Percentiles rank a stretch among this genome's conserved stretches.
These are phyloP conservation scores for Lupinus albus DNA, from an alignment of 306 rosid genomes.

Conservation along the genomic window DNA sequence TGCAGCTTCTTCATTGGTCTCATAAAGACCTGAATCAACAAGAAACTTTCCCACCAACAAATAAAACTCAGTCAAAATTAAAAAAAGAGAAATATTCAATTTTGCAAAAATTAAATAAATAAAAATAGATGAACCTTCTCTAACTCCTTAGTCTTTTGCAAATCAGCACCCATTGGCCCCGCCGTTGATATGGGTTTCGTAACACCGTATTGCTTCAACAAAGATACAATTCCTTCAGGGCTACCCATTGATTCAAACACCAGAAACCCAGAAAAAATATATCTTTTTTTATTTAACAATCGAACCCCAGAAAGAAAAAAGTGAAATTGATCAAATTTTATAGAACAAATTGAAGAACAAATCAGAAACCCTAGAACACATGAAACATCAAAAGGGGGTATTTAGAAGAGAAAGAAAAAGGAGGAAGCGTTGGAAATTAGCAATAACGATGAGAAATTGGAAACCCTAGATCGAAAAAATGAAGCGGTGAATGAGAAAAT, in stretches of 20 bases:
- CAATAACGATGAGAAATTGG: neutral
- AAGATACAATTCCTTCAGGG: constrained; percentile 39
- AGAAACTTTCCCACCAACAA: constrained; percentile 49
- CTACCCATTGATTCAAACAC: constrained; percentile 48
- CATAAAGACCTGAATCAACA: constrained; percentile 62
- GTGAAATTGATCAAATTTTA: neutral
- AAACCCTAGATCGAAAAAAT: constrained; percentile 2
- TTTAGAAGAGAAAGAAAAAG: neutral
- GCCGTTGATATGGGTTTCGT: constrained; percentile 57
- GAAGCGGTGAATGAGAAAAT: no score
- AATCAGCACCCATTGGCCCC: constrained; percentile 52
- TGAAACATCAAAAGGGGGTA: neutral
- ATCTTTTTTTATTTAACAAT: neutral
- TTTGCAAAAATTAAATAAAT: neutral
- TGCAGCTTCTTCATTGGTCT: constrained; percentile 56
- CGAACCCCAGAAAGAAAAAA: neutral
- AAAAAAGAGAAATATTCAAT: neutral
- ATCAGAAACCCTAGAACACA: constrained; percentile 31
- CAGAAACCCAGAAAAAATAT: neutral
- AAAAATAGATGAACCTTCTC: constrained; percentile 52
- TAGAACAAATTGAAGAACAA: neutral
- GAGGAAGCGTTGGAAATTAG: neutral
- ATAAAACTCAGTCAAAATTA: neutral
- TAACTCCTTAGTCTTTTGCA: constrained; percentile 44
- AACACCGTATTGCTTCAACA: constrained; percentile 49